Evolutionary conservation across 2,329 filamentous ascomycete species (phyloP), one percentile per base, ranked within the genome.

Genomic region (Penicillium oxalicum): DNA sequence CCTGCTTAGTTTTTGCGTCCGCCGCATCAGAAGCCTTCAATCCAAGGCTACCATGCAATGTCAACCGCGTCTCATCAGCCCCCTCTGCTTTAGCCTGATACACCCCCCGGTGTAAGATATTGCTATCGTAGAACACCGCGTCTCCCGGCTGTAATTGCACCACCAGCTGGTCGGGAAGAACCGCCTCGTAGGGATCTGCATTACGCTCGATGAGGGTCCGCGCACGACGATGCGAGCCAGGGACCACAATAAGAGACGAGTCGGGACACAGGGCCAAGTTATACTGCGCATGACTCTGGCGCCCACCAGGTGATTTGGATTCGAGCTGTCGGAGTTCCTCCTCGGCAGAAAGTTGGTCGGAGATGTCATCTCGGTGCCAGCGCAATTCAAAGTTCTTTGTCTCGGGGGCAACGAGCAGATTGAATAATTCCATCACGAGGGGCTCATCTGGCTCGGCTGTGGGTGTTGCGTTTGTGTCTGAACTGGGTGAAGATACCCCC

Each of bases 311-410:
- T n/a, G 63, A 65, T 54, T 73, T 74, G 52, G 79, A 71, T 1
- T 66, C 63, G 44, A 94, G 71, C 27, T 84, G 71, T 39, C 69
- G 70, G 37, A 80, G 61, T 67, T 95, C 90, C 61, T 91, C 82
- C 18, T 84, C 83, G 0, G 80, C 63, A 0, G 74, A 76, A 0
- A 83, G 87, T 0, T 77, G 74, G n/a, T 83, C 77, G 2, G 82
- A 75, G 40, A 95, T 84, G 62, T 94, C 88, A 63, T 95, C 90
- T 29, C 90, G 76, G 65, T 95, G 90, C 90, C 90, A 95, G 42
- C 84, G 74, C 43, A 95, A 76, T 60, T 81, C 81, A 61, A 91
- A 95, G 56, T 85, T 81, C 2, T 63, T 58, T 35, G 83, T 81
- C 29, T 69, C 69, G 0, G 89, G 89, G 4, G 86, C 75, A 11